phyloP scores from a whole-genome alignment of 2,329 filamentous ascomycete genomes.

The Fusarium annulatum region DNA sequence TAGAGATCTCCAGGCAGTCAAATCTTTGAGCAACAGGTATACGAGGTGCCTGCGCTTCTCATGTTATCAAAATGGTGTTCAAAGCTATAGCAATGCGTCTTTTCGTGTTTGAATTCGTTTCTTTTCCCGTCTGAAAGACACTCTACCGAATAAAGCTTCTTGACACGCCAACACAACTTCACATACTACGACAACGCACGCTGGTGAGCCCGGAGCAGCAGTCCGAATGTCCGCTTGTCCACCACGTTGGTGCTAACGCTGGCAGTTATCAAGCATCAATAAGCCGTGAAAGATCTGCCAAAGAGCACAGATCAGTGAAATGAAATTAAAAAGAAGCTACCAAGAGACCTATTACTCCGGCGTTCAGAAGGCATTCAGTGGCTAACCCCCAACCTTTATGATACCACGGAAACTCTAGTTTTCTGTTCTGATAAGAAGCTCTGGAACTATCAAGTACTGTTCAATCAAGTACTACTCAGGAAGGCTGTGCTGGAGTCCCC shows the following conservation, averaged over 20 bases:
- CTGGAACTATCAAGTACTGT: not conserved
- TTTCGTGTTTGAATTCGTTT: not conserved
- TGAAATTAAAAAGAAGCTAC: too few species aligned
- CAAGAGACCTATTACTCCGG: too few species aligned
- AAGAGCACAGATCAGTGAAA: not conserved
- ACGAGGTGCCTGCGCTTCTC: not conserved
- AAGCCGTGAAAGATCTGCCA: not conserved
- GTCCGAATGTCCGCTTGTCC: not conserved
- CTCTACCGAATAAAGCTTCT: not conserved
- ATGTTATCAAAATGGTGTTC: not conserved
- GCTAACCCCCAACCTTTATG: not conserved
- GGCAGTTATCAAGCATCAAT: not conserved
- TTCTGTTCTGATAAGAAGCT: not conserved
- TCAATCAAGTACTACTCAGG: not conserved
- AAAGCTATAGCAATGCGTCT: not conserved
- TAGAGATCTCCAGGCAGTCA: not conserved
- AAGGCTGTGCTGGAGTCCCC: not conserved
- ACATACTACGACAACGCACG: not conserved
- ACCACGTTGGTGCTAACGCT: not conserved
- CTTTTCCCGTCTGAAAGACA: not conserved
- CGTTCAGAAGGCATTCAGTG: too few species aligned
- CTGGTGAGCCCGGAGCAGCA: not conserved
- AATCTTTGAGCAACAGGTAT: not conserved
- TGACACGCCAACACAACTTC: not conserved
- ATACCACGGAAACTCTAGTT: not conserved